Percentiles rank a stretch among this genome's conserved stretches.
These are phyloP conservation scores for Knoxia roxburghii DNA, from an alignment of 257 asterid species.

Conservation along the genomic window DNA sequence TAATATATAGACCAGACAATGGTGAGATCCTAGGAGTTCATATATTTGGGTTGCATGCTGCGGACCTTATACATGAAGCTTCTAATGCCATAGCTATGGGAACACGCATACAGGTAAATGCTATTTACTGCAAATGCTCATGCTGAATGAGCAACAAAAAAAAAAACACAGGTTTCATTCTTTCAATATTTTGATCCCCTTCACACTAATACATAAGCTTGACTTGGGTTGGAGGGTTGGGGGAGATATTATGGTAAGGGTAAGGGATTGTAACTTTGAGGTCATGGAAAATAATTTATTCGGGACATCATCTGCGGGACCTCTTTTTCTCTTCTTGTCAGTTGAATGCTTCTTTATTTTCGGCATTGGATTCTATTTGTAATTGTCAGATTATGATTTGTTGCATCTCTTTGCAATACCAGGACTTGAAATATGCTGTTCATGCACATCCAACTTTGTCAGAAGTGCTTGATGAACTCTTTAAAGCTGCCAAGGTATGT, in stretches of 20 bases:
- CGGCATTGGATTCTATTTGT: constrained; percentile 4
- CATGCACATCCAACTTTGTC: constrained; percentile 97
- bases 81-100: constrained; percentile 92
- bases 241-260: too few species aligned
- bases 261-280: too few species aligned
- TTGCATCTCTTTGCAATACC: constrained; percentile 29
- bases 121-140: constrained; percentile 8
- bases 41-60: constrained; percentile 89
- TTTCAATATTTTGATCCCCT: not conserved
- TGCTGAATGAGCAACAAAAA: too few species aligned
- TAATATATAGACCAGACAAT: constrained; percentile 83
- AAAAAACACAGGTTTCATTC: too few species aligned
- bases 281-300: too few species aligned
- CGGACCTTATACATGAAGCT: constrained; percentile 94
- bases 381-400: constrained; percentile 13
- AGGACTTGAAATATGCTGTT: constrained; percentile 88
- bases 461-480: constrained; percentile 88
- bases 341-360: constrained; percentile 5
- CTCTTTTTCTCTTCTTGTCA: constrained; percentile 2
- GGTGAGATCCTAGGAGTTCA: constrained; percentile 97
- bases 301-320: not conserved
- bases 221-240: too few species aligned
- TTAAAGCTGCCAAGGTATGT: constrained; percentile 77
- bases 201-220: not conserved
- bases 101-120: constrained; percentile 69